phyloP scores from a whole-genome alignment of 768 basidiomycete species.

The Nevesoporus exiguus region DNA sequence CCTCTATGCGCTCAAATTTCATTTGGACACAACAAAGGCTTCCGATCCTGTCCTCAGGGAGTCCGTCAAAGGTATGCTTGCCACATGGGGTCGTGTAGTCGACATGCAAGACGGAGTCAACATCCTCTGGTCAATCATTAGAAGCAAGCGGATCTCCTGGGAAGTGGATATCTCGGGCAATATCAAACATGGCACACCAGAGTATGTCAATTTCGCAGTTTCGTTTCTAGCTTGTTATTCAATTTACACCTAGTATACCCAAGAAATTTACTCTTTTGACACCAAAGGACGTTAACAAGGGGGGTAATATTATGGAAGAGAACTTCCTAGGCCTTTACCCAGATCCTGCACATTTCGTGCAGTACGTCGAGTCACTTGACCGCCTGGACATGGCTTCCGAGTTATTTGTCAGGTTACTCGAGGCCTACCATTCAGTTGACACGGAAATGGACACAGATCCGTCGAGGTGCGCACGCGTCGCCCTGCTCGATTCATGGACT shows the following conservation, averaged over 20 bases:
- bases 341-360: constrained; percentile 67
- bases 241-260: constrained; percentile 9
- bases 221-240: background rate
- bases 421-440: constrained; percentile 50
- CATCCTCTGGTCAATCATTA: constrained; percentile 59
- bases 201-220: constrained; percentile 37
- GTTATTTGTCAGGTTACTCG: constrained; percentile 71
- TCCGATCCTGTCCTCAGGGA: constrained; percentile 65
- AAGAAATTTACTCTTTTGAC: constrained; percentile 45
- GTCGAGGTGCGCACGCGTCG: constrained; percentile 15
- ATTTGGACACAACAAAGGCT: constrained; percentile 52
- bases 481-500: background rate
- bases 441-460: constrained; percentile 21
- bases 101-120: constrained; percentile 47
- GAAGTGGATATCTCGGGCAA: constrained; percentile 52
- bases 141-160: constrained; percentile 52
- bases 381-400: constrained; percentile 68
- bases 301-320: constrained; percentile 39
- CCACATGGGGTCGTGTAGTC: constrained; percentile 74
- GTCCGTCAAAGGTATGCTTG: constrained; percentile 54
- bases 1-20: constrained; percentile 60
- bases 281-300: constrained; percentile 44
- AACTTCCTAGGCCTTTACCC: constrained; percentile 70
- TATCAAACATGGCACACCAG: constrained; percentile 35
- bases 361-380: constrained; percentile 60